Conservation (phyloP, 371 early-diverging fungal genomes). For the Batkoa obscura region DNA sequence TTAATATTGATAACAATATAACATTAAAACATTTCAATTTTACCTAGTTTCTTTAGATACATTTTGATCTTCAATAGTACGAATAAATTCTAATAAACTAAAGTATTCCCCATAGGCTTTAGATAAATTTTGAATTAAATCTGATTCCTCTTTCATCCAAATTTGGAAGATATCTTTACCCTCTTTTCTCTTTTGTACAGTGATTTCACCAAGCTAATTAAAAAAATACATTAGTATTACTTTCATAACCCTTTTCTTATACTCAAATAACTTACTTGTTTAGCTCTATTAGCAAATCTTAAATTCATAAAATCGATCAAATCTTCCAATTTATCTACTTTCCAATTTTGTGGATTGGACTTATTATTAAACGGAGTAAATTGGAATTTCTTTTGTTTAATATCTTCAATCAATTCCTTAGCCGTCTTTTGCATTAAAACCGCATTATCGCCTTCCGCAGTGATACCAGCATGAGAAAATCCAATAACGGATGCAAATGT, state of each 20-base stretch:
- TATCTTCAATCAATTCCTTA: slow-evolving; percentile 39
- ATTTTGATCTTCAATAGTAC: slow-evolving; percentile 11
- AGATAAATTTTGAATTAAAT: slow-evolving; percentile 35
- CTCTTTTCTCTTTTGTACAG: slow-evolving; percentile 21
- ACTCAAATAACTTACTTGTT: slow-evolving; percentile 14
- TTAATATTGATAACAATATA: no score
- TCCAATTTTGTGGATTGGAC: slow-evolving; percentile 16
- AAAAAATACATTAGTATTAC: not conserved
- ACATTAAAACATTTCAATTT: no score
- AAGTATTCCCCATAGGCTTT: slow-evolving; percentile 42
- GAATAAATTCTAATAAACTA: slow-evolving; percentile 24
- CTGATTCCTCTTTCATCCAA: slow-evolving; percentile 51
- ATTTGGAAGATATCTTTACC: slow-evolving; percentile 33
- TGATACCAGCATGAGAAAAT: slow-evolving; percentile 33
- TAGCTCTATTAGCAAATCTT: slow-evolving; percentile 23
- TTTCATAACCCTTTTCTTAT: not conserved
- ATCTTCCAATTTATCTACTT: slow-evolving; percentile 15
- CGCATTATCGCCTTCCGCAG: slow-evolving; percentile 56
- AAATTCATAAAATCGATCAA: slow-evolving; percentile 24
- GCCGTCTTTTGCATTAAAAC: slow-evolving; percentile 50
- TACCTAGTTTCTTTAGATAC: slow-evolving; percentile 15
- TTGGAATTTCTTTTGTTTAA: slow-evolving; percentile 20
- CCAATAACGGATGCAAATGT: slow-evolving; percentile 27
- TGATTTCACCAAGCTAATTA: slow-evolving; percentile 17
- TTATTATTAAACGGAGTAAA: slow-evolving; percentile 15